Evolutionary conservation across 495 filamentous ascomycete species (phyloP), one percentile per base, ranked within the genome.

Genomic region (Daldinia concentrica): DNA sequence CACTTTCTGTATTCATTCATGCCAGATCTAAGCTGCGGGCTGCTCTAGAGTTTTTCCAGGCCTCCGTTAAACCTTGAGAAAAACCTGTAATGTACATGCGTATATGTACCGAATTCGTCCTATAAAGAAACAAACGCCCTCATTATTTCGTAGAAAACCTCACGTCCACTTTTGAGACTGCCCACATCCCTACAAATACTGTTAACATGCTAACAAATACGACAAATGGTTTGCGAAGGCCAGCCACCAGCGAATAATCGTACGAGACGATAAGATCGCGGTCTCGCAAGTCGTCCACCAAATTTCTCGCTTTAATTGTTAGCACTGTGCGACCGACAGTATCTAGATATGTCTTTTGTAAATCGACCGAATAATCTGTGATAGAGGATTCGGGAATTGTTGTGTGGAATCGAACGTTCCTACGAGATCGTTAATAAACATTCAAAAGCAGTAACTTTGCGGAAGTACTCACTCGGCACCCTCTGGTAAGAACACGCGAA

Each of bases 401-500:
- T 22, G 91, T 90, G 58, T 83, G 79, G 76, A 86, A 93, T 73
- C 87, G 81, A 54, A 94, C 87, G 75, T 93, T 92, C 41, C 89
- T 92, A 64, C 12, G 66, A 26, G 15, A 39, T 22, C 58, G 45
- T 84, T 71, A 82, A 78, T 36, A 73, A 8, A 36, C 24, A 51
- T 59, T 56, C 30, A 54, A 60, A 26, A 32, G 14, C 27, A 26
- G 17, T 43, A 11, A 14, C 6, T 17, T 7, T 51, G 12, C 45
- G 79, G 74, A 37, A 12, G 17, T 32, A 88, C 92, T 81, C 90
- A 95, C 88, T 87, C 90, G 14, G 95, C 92, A 24, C 95, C 95
- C 79, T 99, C 95, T 34, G 95, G 95, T 19, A 99, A 82, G 62
- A 98, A 85, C 39, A 99, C 86, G 19, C 92, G 89, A 43, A 98